Percentiles rank a stretch among this genome's conserved stretches.
Conservation (phyloP, 2,329 filamentous ascomycete genomes). For the Exophiala alcalophila region DNA sequence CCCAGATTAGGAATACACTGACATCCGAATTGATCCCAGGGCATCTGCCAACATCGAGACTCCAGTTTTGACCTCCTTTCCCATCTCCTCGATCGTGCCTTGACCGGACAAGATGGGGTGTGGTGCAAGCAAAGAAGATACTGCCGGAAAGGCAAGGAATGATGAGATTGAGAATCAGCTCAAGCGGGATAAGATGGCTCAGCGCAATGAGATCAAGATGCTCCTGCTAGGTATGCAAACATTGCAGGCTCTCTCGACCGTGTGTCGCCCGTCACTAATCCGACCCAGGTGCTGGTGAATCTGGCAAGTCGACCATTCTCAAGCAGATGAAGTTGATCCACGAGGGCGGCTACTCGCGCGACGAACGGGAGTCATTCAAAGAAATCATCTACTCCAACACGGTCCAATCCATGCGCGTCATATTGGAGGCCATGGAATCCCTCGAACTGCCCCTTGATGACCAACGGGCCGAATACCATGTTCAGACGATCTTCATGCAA, state of each 20-base stretch:
- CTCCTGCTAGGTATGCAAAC: slow-evolving; percentile 78
- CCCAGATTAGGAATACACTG: background rate
- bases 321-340: slow-evolving; percentile 99
- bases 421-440: slow-evolving; percentile 67
- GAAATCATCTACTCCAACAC: slow-evolving; percentile 72
- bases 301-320: slow-evolving; percentile 88
- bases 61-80: background rate
- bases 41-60: background rate
- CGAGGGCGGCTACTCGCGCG: slow-evolving; percentile 96
- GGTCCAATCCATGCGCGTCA: slow-evolving; percentile 68
- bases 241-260: slow-evolving; percentile 31
- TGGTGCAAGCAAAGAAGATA: slow-evolving; percentile 99
- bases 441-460: slow-evolving; percentile 81
- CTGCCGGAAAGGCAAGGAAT: slow-evolving; percentile 99
- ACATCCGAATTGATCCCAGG: slow-evolving; percentile 1
- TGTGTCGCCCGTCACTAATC: slow-evolving; percentile 16
- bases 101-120: slow-evolving; percentile 82
- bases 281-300: slow-evolving; percentile 85
- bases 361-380: slow-evolving; percentile 69
- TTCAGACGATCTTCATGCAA: slow-evolving; percentile 98
- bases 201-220: slow-evolving; percentile 99
- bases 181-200: slow-evolving; percentile 97
- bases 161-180: slow-evolving; percentile 99
- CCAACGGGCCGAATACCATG: slow-evolving; percentile 91
- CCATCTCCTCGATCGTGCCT: background rate